These are phyloP conservation scores for Solanum tarijense DNA, from an alignment of 257 asterid genomes.

Conservation along the genomic window DNA sequence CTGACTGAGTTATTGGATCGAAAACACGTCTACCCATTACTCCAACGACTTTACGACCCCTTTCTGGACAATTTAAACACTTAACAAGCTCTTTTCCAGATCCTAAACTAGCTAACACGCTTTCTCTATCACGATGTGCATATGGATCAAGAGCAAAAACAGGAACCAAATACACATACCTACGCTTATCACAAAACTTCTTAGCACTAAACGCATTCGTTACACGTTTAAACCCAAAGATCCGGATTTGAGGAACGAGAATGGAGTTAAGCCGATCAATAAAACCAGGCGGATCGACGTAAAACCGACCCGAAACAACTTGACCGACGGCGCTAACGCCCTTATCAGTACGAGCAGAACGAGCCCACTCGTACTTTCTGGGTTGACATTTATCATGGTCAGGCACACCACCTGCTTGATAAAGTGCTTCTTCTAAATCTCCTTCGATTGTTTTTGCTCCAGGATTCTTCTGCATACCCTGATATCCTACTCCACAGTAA, in stretches of 20 bases:
- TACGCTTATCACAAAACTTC: constrained; percentile 85
- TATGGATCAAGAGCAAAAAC: constrained; percentile 80
- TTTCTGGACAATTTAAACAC: constrained; percentile 82
- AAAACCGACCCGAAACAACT: constrained; percentile 86
- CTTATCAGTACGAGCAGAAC: constrained; percentile 90
- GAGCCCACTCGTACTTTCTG: constrained; percentile 63
- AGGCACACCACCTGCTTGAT: constrained; percentile 69
- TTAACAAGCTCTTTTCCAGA: constrained; percentile 61
- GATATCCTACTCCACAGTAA: constrained; percentile 92
- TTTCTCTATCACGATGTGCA: constrained; percentile 82
- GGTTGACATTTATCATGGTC: constrained; percentile 64
- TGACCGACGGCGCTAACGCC: constrained; percentile 99
- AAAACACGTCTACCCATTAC: constrained; percentile 52
- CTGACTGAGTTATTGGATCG: constrained; percentile 16
- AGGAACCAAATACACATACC: constrained; percentile 84
- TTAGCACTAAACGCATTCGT: constrained; percentile 75
- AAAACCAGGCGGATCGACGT: constrained; percentile 82
- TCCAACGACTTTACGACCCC: constrained; percentile 78
- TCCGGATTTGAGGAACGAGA: constrained; percentile 59
- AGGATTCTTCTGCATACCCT: constrained; percentile 96
- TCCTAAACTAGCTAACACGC: constrained; percentile 76
- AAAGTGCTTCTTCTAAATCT: constrained; percentile 89
- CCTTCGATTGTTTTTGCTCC: constrained; percentile 99
- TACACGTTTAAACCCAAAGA: constrained; percentile 67
- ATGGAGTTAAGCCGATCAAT: constrained; percentile 58